Percentiles rank a stretch among this genome's conserved stretches.
These are phyloP conservation scores for Lentinula sp. DNA, from an alignment of 768 basidiomycete genomes.

Conservation along the genomic window DNA sequence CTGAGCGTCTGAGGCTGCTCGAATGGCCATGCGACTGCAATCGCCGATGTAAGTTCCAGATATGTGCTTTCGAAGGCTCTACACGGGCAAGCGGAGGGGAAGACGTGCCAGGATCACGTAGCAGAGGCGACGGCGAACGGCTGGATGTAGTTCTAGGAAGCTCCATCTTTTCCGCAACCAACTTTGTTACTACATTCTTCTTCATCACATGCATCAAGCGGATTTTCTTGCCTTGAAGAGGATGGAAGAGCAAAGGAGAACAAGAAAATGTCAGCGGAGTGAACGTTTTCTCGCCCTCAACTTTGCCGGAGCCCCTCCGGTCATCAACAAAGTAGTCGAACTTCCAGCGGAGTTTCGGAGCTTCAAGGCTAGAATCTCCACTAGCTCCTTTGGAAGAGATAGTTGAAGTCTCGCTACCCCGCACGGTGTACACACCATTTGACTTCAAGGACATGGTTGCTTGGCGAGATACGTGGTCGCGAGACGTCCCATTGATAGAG, in stretches of 20 bases:
- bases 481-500: slow-evolving; percentile 56
- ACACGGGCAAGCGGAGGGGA: neutral
- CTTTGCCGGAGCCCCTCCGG: slow-evolving; percentile 36
- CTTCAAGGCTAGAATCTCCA: slow-evolving; percentile 15
- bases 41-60: slow-evolving; percentile 22
- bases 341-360: slow-evolving; percentile 57
- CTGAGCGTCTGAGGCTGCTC: neutral
- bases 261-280: slow-evolving; percentile 74
- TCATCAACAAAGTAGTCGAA: slow-evolving; percentile 77
- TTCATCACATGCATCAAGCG: slow-evolving; percentile 65
- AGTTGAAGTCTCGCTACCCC: slow-evolving; percentile 51
- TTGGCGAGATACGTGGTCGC: slow-evolving; percentile 73
- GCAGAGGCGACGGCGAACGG: neutral
- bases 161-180: slow-evolving; percentile 56
- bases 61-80: neutral
- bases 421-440: slow-evolving; percentile 72
- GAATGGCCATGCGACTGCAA: slow-evolving; percentile 18
- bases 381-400: slow-evolving; percentile 10
- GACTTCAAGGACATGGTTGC: slow-evolving; percentile 62
- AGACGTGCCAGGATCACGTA: neutral
- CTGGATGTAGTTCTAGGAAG: slow-evolving; percentile 24
- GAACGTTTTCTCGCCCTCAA: slow-evolving; percentile 64
- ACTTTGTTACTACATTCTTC: slow-evolving; percentile 63
- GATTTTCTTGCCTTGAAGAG: slow-evolving; percentile 37
- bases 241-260: slow-evolving; percentile 50